These are phyloP conservation scores for Triadica sebifera DNA, from an alignment of 345 rosid genomes.

Conservation along the genomic window DNA sequence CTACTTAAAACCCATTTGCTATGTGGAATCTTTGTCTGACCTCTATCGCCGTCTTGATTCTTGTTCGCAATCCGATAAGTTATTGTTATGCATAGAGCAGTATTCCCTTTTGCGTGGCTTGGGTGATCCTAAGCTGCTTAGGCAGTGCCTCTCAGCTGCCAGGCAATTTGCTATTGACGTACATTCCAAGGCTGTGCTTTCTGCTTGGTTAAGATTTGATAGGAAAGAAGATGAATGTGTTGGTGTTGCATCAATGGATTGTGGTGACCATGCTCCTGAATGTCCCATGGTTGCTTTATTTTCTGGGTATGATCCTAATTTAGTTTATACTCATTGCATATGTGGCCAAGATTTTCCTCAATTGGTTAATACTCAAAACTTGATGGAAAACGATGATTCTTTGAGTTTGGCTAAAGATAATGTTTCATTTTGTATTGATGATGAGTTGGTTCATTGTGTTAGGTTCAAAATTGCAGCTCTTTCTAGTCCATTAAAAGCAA, in stretches of 20 bases:
- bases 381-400: conserved; percentile 34
- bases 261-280: conserved; percentile 54
- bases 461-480: conserved; percentile 66
- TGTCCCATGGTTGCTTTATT: conserved; percentile 54
- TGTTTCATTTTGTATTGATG: conserved; percentile 52
- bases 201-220: conserved; percentile 85
- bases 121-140: conserved; percentile 77
- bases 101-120: conserved; percentile 54
- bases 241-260: conserved; percentile 54
- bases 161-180: conserved; percentile 65
- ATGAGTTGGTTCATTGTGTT: conserved; percentile 53
- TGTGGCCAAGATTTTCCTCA: conserved; percentile 28
- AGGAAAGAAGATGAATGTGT: conserved; percentile 69
- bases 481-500: conserved; percentile 68
- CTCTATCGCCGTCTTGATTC: conserved; percentile 56
- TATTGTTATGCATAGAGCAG: conserved; percentile 56
- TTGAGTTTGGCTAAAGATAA: conserved; percentile 40
- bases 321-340: conserved; percentile 42
- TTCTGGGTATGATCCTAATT: conserved; percentile 44
- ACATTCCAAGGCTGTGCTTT: conserved; percentile 68
- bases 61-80: conserved; percentile 39
- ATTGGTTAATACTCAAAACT: conserved; percentile 8
- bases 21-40: conserved; percentile 61
- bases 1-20: conserved; percentile 57
- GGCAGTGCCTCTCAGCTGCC: conserved; percentile 68